These are phyloP conservation scores for Porcisia deanei DNA, from an alignment of 208 protist genomes.

Conservation along the genomic window DNA sequence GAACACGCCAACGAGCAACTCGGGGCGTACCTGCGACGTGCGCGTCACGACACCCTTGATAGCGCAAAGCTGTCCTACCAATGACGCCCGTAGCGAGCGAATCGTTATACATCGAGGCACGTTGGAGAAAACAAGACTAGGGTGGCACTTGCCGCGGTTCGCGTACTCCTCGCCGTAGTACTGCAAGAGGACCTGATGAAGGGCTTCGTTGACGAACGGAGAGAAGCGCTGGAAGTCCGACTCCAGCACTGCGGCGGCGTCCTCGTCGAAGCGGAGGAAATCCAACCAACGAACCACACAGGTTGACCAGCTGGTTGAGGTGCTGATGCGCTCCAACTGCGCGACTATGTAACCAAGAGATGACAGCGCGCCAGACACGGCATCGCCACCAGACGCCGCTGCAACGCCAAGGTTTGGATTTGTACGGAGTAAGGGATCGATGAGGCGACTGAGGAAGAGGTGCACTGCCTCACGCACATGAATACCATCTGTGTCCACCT, in stretches of 20 bases:
- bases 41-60: slow-evolving; percentile 98
- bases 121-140: slow-evolving; percentile 79
- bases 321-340: slow-evolving; percentile 87
- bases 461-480: slow-evolving; percentile 76
- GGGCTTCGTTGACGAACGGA: slow-evolving; percentile 70
- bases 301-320: slow-evolving; percentile 70
- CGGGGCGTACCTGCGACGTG: slow-evolving; percentile 98
- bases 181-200: slow-evolving; percentile 78
- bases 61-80: slow-evolving; percentile 94
- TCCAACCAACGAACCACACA: slow-evolving; percentile 84
- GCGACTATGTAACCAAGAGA: slow-evolving; percentile 59
- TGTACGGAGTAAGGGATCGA: slow-evolving; percentile 53
- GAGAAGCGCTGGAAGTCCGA: slow-evolving; percentile 81
- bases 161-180: slow-evolving; percentile 84
- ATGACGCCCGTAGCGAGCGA: slow-evolving; percentile 91
- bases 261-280: slow-evolving; percentile 74
- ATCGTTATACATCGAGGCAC: slow-evolving; percentile 90
- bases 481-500: slow-evolving; percentile 76
- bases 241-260: slow-evolving; percentile 71
- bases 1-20: slow-evolving; percentile 97
- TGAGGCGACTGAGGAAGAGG: slow-evolving; percentile 77
- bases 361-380: background rate
- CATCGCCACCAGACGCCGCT: background rate
- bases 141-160: slow-evolving; percentile 71
- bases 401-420: slow-evolving; percentile 20